Conservation (phyloP, 2,329 filamentous ascomycete genomes). For the Metarhizium rileyi region DNA sequence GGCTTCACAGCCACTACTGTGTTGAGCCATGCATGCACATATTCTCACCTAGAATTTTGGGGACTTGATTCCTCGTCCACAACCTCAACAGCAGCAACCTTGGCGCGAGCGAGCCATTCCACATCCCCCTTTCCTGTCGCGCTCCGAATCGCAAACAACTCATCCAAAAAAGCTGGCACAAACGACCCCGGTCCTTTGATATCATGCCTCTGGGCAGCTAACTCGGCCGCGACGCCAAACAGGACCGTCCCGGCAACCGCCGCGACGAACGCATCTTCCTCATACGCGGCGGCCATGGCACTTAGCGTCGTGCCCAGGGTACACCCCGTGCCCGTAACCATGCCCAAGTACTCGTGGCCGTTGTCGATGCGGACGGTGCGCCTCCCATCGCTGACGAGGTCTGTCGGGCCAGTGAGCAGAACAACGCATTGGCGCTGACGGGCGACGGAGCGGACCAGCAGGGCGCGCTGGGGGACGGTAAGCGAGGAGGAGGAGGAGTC, state of each 20-base stretch:
- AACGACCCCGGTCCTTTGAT: conserved; percentile 80
- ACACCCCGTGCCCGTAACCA: conserved; percentile 75
- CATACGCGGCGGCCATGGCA: conserved; percentile 57
- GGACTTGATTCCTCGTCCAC: conserved; percentile 10
- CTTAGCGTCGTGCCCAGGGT: conserved; percentile 75
- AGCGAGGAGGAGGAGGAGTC: conserved; percentile 61
- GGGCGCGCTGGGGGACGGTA: conserved; percentile 41
- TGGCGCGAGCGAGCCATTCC: conserved; percentile 43
- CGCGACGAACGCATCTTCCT: conserved; percentile 58
- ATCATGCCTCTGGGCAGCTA: conserved; percentile 50
- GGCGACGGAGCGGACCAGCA: conserved; percentile 58
- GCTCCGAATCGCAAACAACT: conserved; percentile 41
- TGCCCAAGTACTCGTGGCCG: conserved; percentile 61
- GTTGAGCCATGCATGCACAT: not conserved
- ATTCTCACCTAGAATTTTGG: too few species aligned
- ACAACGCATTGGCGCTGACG: conserved; percentile 61
- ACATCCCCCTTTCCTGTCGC: conserved; percentile 37
- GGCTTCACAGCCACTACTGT: not conserved
- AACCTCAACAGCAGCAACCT: conserved; percentile 31
- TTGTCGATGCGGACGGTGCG: conserved; percentile 62
- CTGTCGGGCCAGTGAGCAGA: conserved; percentile 71
- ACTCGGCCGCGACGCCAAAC: conserved; percentile 67
- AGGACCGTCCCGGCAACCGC: conserved; percentile 63
- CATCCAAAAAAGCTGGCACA: conserved; percentile 76
- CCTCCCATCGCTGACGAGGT: conserved; percentile 67